A percentile compares a stretch with the other conserved stretches of the same genome.
These are phyloP conservation scores for Chaetoscypha palmicola DNA, from an alignment of 2,329 filamentous ascomycete genomes.

Conservation along the genomic window DNA sequence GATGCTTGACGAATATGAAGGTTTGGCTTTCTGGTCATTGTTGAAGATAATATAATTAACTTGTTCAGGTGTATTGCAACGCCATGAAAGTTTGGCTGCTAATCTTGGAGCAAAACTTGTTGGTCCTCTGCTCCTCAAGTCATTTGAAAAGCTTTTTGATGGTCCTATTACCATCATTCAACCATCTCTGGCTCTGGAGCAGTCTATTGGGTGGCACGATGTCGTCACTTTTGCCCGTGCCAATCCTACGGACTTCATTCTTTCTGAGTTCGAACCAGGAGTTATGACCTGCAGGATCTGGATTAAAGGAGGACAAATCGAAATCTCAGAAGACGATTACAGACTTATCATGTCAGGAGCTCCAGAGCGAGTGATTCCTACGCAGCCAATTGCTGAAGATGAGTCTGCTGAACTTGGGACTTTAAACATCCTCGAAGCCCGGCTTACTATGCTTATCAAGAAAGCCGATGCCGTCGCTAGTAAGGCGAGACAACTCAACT, in stretches of 20 bases:
- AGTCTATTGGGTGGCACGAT: conserved; percentile 69
- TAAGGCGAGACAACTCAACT: conserved; percentile 70
- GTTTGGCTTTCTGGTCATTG: conserved; percentile 29
- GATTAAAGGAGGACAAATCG: conserved; percentile 71
- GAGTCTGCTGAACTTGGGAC: conserved; percentile 80
- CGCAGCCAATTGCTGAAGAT: conserved; percentile 76
- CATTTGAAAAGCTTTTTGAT: conserved; percentile 81
- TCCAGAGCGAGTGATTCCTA: conserved; percentile 73
- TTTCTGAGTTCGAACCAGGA: conserved; percentile 63
- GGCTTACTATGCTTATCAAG: conserved; percentile 69
- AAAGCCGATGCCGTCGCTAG: conserved; percentile 70
- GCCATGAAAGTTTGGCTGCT: conserved; percentile 79
- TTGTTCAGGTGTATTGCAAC: conserved; percentile 60
- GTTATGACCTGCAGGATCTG: conserved; percentile 72
- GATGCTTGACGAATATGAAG: conserved; percentile 72
- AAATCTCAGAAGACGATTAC: conserved; percentile 85
- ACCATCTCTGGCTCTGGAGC: conserved; percentile 48
- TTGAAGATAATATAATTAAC: not conserved
- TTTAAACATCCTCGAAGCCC: conserved; percentile 74
- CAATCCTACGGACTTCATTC: conserved; percentile 69
- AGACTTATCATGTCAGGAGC: conserved; percentile 76
- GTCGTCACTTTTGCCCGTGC: conserved; percentile 77
- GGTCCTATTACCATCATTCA: conserved; percentile 54
- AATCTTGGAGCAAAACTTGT: conserved; percentile 79
- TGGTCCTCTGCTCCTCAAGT: conserved; percentile 75